A percentile compares a stretch with the other conserved stretches of the same genome.
These are phyloP conservation scores for Daldinia sp. DNA, from an alignment of 2,329 filamentous ascomycete genomes.

Conservation along the genomic window DNA sequence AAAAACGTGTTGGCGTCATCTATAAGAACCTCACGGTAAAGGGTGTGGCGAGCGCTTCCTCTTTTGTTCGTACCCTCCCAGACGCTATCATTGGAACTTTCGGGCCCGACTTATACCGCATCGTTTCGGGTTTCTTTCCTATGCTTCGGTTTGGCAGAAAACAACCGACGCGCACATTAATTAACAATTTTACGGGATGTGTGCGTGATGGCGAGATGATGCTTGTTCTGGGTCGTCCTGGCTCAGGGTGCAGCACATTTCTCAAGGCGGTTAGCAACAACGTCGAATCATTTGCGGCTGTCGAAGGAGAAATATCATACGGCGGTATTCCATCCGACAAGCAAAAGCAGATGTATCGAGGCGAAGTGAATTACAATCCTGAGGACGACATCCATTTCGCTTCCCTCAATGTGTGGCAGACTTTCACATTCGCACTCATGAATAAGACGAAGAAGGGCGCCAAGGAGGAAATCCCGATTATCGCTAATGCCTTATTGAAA, in stretches of 20 bases:
- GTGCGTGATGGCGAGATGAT: constrained; percentile 76
- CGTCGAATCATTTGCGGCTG: constrained; percentile 68
- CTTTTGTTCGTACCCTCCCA: constrained; percentile 76
- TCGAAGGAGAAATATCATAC: constrained; percentile 75
- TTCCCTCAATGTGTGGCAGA: constrained; percentile 78
- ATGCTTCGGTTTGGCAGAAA: constrained; percentile 39
- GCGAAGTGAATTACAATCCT: constrained; percentile 80
- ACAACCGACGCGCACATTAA: constrained; percentile 52
- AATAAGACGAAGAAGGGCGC: constrained; percentile 77
- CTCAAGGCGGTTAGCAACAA: constrained; percentile 79
- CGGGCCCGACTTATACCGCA: constrained; percentile 77
- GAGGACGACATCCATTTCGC: constrained; percentile 82
- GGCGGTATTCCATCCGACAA: constrained; percentile 74
- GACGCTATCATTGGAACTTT: constrained; percentile 80
- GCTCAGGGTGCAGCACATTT: constrained; percentile 79
- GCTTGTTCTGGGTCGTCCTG: constrained; percentile 73
- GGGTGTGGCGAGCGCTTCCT: constrained; percentile 71
- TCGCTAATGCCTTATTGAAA: constrained; percentile 74
- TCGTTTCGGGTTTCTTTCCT: constrained; percentile 58
- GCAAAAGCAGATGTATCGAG: constrained; percentile 73
- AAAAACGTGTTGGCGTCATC: constrained; percentile 80
- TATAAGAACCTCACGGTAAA: constrained; percentile 81
- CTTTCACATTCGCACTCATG: constrained; percentile 75
- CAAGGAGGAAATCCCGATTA: constrained; percentile 69
- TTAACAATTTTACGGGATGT: constrained; percentile 73